Base-by-base conservation (phyloP, 805 yeast genomes). In the Citeromyces nyonsensis region DNA sequence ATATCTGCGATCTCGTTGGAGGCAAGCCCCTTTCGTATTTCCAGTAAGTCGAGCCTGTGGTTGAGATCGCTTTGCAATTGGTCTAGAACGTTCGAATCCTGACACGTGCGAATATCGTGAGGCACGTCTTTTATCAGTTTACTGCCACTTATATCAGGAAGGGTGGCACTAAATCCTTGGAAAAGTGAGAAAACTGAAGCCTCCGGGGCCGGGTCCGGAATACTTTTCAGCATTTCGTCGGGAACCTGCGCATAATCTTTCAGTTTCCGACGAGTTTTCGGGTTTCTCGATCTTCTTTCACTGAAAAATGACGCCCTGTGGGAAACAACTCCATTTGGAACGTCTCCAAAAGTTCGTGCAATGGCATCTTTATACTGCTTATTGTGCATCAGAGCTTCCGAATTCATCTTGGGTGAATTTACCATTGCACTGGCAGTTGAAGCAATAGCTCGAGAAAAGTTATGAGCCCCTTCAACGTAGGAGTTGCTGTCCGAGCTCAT, bases 161-260 rank as follows among this genome's bases (percentile, higher is more conserved):
- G 46, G 1, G 69, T 57, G 4, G 83, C 81, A 42, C 62, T 61
- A 45, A 79, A 75, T 2, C 86, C 85, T 49, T 78, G 86, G 43
- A 66, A 75, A 14, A 79, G 51, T 3, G 84, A 69, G 39, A 68
- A 69, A 7, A 47, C 43, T 1, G 36, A 15, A 8, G 29, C 24
- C 12, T 37, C 38, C 7, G 28, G 31, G 6, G 30, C 28, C 15
- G 38, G 40, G 10, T 46, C 49, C 1, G 82, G 81, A 11, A 75
- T 51, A 32, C 73, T 71, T 6, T 52, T 46, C 24, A 80, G 54
- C 39, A 78, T 43, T 25, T 74, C 81, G 40, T 73, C 81, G 11
- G 80, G 66, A n/a, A 78, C 56, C 32, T 62, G 54, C 22, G 68
- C 59, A 34, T 70, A 52, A 20, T 69, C 68, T 38, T 65, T 61